Percentiles rank a stretch among this genome's conserved stretches.
Conservation (phyloP, 2,329 filamentous ascomycete species). For the Aureobasidium zeae region DNA sequence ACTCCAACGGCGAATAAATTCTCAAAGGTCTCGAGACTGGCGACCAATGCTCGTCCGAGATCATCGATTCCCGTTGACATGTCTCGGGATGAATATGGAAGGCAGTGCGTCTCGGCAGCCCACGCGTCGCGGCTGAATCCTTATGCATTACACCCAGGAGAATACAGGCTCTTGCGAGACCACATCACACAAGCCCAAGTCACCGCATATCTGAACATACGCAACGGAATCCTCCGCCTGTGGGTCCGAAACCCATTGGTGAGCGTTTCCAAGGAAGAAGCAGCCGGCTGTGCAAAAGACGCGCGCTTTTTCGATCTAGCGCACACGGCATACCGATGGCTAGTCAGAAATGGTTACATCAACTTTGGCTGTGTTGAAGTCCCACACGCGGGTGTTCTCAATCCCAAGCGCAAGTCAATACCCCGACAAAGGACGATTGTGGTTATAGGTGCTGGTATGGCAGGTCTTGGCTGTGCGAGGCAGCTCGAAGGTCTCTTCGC, state of each 20-base stretch:
- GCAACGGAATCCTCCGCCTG: constrained; percentile 83
- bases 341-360: constrained; percentile 83
- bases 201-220: constrained; percentile 89
- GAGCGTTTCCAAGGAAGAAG: constrained; percentile 72
- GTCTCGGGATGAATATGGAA: constrained; percentile 68
- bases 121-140: constrained; percentile 84
- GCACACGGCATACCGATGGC: constrained; percentile 84
- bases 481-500: constrained; percentile 79
- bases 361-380: constrained; percentile 88
- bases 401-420: constrained; percentile 24
- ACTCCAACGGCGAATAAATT: constrained; percentile 9
- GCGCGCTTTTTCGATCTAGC: constrained; percentile 82
- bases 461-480: constrained; percentile 82
- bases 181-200: constrained; percentile 83
- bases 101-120: constrained; percentile 81
- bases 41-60: constrained; percentile 23
- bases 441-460: constrained; percentile 88
- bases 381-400: constrained; percentile 28
- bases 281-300: constrained; percentile 82
- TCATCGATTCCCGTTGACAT: constrained; percentile 76
- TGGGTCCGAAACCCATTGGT: constrained; percentile 84
- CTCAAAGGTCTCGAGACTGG: constrained; percentile 12
- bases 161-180: constrained; percentile 69
- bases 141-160: constrained; percentile 74
- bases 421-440: constrained; percentile 64